A percentile compares a stretch with the other conserved stretches of the same genome.
Evolutionary conservation across 2,329 filamentous ascomycete species (phyloP).

Genomic region (Xylaria sp.): DNA sequence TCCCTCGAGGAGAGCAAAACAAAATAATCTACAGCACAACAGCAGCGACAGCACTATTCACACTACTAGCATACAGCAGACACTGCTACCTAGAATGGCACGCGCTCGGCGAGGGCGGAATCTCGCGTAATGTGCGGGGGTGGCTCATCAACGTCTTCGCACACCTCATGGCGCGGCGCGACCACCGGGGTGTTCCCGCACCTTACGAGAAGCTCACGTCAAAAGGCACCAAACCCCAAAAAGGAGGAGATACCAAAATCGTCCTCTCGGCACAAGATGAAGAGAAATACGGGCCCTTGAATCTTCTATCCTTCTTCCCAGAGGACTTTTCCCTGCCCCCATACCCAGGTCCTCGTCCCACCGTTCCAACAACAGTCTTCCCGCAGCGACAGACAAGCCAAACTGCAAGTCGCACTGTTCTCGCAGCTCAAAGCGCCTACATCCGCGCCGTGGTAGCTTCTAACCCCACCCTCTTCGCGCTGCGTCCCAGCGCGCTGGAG

Average conservation of each 20-base stretch:
- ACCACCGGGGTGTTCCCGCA: conserved; percentile 45
- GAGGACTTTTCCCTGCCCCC: background rate
- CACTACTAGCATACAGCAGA: conserved; percentile 39
- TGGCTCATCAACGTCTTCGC: conserved; percentile 52
- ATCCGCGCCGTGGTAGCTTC: conserved; percentile 38
- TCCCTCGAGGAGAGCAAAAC: background rate
- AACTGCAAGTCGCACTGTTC: conserved; percentile 25
- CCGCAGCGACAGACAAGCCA: conserved; percentile 54
- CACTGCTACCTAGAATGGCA: conserved; percentile 54
- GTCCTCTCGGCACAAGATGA: conserved; percentile 21
- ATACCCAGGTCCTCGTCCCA: conserved; percentile 42
- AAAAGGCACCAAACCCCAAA: background rate
- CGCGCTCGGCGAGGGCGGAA: conserved; percentile 56
- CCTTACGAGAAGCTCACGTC: conserved; percentile 40
- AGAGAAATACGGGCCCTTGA: conserved; percentile 10
- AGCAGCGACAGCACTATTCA: conserved; percentile 17
- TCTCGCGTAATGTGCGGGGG: conserved; percentile 55
- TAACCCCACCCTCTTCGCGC: conserved; percentile 46
- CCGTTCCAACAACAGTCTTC: conserved; percentile 49
- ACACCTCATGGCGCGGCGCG: conserved; percentile 49
- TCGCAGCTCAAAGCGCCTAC: conserved; percentile 43
- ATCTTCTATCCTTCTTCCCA: background rate
- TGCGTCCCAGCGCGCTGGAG: conserved; percentile 48
- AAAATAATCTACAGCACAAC: conserved; percentile 14
- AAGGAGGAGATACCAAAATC: conserved; percentile 9